Conservation (phyloP, 2,329 filamentous ascomycete species). For the Leptographium radiaticola region DNA sequence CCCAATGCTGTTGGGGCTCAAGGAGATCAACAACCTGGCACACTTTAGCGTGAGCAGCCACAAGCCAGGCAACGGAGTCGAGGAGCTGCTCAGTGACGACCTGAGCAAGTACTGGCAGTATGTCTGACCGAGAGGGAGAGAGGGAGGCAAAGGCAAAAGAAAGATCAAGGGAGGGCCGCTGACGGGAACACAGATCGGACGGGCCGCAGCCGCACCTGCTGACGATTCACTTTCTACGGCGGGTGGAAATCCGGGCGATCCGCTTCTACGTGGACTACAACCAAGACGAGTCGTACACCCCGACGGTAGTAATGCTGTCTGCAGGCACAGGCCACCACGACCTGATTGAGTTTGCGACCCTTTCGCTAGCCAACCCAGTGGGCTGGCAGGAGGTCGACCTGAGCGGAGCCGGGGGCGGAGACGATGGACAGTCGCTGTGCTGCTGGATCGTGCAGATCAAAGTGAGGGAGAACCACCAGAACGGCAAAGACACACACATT, state of each 20-base stretch:
- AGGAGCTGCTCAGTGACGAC: slow-evolving; percentile 62
- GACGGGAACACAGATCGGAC: slow-evolving; percentile 45
- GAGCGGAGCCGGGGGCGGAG: slow-evolving; percentile 38
- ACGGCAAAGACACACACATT: slow-evolving; percentile 97
- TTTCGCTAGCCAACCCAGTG: slow-evolving; percentile 64
- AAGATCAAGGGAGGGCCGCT: background rate
- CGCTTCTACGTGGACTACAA: slow-evolving; percentile 84
- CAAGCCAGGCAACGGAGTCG: slow-evolving; percentile 69
- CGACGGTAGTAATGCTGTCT: slow-evolving; percentile 78
- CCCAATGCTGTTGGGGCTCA: slow-evolving; percentile 45
- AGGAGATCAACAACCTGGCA: slow-evolving; percentile 74
- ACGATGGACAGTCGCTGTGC: slow-evolving; percentile 61
- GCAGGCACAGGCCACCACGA: slow-evolving; percentile 88
- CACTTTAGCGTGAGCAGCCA: slow-evolving; percentile 72
- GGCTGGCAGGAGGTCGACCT: slow-evolving; percentile 84
- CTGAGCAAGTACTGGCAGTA: slow-evolving; percentile 69
- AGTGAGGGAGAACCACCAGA: slow-evolving; percentile 94
- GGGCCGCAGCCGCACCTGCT: slow-evolving; percentile 72
- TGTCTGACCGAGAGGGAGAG: slow-evolving; percentile 15
- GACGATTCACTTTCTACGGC: slow-evolving; percentile 71
- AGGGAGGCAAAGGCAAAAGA: background rate
- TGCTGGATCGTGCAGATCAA: slow-evolving; percentile 85
- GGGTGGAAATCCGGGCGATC: slow-evolving; percentile 64
- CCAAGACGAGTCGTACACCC: slow-evolving; percentile 91
- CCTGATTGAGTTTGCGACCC: slow-evolving; percentile 72